phyloP scores from a whole-genome alignment of 305 asterid genomes.

The Andrographis paniculata region DNA sequence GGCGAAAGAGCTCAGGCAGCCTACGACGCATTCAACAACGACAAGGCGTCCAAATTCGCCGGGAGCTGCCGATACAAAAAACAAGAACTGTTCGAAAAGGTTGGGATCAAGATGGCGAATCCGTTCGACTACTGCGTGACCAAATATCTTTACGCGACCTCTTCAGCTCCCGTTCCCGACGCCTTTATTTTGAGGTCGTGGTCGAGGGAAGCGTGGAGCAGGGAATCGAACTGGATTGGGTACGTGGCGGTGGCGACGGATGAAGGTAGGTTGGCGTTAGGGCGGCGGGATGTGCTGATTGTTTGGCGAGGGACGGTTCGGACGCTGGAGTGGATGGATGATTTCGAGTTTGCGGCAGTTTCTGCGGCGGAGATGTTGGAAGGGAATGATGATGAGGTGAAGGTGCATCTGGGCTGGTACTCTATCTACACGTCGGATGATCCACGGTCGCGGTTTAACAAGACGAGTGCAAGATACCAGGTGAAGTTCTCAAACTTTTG shows the following conservation, averaged over 20 bases:
- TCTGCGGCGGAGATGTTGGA: conserved; percentile 49
- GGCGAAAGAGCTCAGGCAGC: conserved; percentile 60
- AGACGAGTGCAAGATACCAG: conserved; percentile 65
- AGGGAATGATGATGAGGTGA: conserved; percentile 21
- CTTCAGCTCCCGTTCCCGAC: conserved; percentile 27
- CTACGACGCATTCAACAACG: conserved; percentile 54
- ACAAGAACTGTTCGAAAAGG: conserved; percentile 30
- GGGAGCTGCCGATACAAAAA: conserved; percentile 45
- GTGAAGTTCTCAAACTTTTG: conserved; percentile 30
- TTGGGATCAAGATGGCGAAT: conserved; percentile 34
- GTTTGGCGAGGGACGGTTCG: conserved; percentile 54
- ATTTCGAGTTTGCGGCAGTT: conserved; percentile 39
- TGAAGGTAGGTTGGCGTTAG: conserved; percentile 45
- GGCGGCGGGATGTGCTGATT: conserved; percentile 61
- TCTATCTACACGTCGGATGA: conserved; percentile 65
- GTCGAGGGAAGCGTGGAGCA: conserved; percentile 47
- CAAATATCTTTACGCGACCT: conserved; percentile 36
- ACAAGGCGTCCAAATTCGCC: conserved; percentile 52
- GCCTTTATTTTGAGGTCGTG: conserved; percentile 39
- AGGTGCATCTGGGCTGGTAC: conserved; percentile 67
- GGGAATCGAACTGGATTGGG: conserved; percentile 73
- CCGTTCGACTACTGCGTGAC: conserved; percentile 39
- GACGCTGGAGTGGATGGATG: conserved; percentile 43
- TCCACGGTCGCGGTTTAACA: conserved; percentile 45
- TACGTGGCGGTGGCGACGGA: conserved; percentile 67